A percentile compares a stretch with the other conserved stretches of the same genome.
Evolutionary conservation across 305 asterid genomes (phyloP).

Genomic region (Striga hermonthica): DNA sequence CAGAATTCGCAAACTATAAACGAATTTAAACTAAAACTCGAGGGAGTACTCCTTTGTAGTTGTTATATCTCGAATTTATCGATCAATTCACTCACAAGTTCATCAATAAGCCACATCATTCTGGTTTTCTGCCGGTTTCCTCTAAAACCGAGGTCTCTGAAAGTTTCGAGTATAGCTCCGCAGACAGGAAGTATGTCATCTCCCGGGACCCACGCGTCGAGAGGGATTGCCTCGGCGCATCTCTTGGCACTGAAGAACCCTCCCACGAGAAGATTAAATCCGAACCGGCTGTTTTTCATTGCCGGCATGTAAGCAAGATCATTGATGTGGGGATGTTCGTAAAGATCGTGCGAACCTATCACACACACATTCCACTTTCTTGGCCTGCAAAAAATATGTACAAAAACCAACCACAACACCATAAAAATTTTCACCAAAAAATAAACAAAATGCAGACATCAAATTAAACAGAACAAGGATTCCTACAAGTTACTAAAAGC

Average conservation of each 20-base stretch:
- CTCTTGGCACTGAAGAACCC: slow-evolving; percentile 91
- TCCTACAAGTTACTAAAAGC: slow-evolving; percentile 63
- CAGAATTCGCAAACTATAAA: background rate
- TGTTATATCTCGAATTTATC: background rate
- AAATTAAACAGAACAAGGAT: background rate
- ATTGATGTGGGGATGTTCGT: slow-evolving; percentile 96
- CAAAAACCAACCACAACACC: too few relatives aligned
- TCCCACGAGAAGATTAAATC: slow-evolving; percentile 90
- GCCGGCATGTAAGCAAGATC: slow-evolving; percentile 99
- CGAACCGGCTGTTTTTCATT: slow-evolving; percentile 63
- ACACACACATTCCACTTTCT: slow-evolving; percentile 98
- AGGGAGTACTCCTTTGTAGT: background rate
- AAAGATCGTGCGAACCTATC: slow-evolving; percentile 85
- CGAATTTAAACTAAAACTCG: background rate
- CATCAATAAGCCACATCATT: slow-evolving; percentile 98
- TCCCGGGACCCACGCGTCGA: slow-evolving; percentile 91
- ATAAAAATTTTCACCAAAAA: background rate
- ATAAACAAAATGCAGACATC: background rate
- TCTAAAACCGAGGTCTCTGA: slow-evolving; percentile 80
- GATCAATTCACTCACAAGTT: slow-evolving; percentile 62
- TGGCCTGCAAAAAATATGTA: slow-evolving; percentile 51
- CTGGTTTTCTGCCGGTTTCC: slow-evolving; percentile 90
- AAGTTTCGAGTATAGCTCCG: slow-evolving; percentile 75
- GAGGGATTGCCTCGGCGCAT: slow-evolving; percentile 94
- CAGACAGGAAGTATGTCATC: slow-evolving; percentile 82